Evolutionary conservation across 1,284 basidiomycete genomes (phyloP).

Genomic region (Marasmius oreades): DNA sequence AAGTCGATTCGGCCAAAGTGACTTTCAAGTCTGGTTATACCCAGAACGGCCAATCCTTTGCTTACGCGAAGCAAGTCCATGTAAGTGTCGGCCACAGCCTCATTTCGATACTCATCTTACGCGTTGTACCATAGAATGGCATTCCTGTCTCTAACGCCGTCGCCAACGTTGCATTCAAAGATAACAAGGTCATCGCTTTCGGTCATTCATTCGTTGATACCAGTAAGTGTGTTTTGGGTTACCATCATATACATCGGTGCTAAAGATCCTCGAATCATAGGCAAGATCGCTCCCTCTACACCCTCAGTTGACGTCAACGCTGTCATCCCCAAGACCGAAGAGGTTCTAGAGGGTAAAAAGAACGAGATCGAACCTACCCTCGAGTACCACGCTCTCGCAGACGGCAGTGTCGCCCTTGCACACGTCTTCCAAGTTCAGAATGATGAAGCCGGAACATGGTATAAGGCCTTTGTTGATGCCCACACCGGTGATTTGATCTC

Average conservation of each 20-base stretch:
- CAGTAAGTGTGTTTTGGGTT: conserved; percentile 26
- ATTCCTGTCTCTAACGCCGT: conserved; percentile 45
- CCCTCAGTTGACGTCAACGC: conserved; percentile 27
- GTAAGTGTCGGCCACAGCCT: conserved; percentile 25
- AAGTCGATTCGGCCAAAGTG: conserved; percentile 24
- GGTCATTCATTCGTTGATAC: conserved; percentile 49
- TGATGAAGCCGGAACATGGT: conserved; percentile 49
- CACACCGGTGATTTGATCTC: conserved; percentile 49
- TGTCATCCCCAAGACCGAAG: conserved; percentile 28
- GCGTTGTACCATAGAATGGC: conserved; percentile 31
- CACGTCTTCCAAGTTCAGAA: conserved; percentile 55
- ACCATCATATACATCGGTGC: background rate
- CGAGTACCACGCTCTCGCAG: conserved; percentile 38
- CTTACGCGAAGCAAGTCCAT: conserved; percentile 39
- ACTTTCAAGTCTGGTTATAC: conserved; percentile 32
- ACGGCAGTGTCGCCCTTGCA: conserved; percentile 43
- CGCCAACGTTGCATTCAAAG: conserved; percentile 42
- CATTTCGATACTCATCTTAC: background rate
- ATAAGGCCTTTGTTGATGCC: conserved; percentile 61
- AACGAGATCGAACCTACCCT: conserved; percentile 30
- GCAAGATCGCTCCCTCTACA: conserved; percentile 27
- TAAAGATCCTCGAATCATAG: conserved; percentile 15
- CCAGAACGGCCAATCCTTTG: conserved; percentile 27
- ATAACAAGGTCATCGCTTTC: conserved; percentile 40
- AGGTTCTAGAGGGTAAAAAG: conserved; percentile 27